phyloP scores from a whole-genome alignment of 768 basidiomycete genomes.

The Russula olivacea region DNA sequence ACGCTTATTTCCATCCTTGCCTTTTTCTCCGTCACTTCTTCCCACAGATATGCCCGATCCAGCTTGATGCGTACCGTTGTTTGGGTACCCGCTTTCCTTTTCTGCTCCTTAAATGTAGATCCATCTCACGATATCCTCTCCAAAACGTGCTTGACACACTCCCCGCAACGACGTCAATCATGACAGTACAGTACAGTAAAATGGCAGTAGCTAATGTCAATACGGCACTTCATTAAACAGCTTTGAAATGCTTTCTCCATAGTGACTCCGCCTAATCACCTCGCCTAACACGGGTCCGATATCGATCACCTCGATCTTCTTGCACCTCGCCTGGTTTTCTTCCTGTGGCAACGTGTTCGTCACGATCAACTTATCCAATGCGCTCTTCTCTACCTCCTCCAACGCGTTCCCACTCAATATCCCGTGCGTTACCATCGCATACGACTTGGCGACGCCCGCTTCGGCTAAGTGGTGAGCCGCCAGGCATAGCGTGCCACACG shows the following conservation, averaged over 20 bases:
- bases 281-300: conserved; percentile 93
- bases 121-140: conserved; percentile 2
- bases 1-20: conserved; percentile 19
- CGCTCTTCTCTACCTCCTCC: conserved; percentile 60
- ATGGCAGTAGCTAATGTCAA: conserved; percentile 35
- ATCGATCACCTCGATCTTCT: conserved; percentile 89
- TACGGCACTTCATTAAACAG: conserved; percentile 87
- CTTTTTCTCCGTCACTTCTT: background rate
- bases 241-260: conserved; percentile 91
- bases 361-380: conserved; percentile 90
- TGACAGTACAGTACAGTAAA: too few species aligned
- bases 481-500: conserved; percentile 88
- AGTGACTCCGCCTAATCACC: conserved; percentile 92
- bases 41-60: conserved; percentile 22
- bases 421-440: conserved; percentile 94
- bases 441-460: conserved; percentile 79
- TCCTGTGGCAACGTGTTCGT: conserved; percentile 96
- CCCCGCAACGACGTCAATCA: conserved; percentile 8
- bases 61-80: conserved; percentile 4
- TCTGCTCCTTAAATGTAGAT: background rate
- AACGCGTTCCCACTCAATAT: conserved; percentile 90
- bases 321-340: conserved; percentile 62
- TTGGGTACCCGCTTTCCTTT: background rate
- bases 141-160: background rate
- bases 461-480: conserved; percentile 86